Evolutionary conservation across 2,329 filamentous ascomycete species (phyloP), one percentile per base, ranked within the genome.

Genomic region (Chrysoporthe austroafricana): DNA sequence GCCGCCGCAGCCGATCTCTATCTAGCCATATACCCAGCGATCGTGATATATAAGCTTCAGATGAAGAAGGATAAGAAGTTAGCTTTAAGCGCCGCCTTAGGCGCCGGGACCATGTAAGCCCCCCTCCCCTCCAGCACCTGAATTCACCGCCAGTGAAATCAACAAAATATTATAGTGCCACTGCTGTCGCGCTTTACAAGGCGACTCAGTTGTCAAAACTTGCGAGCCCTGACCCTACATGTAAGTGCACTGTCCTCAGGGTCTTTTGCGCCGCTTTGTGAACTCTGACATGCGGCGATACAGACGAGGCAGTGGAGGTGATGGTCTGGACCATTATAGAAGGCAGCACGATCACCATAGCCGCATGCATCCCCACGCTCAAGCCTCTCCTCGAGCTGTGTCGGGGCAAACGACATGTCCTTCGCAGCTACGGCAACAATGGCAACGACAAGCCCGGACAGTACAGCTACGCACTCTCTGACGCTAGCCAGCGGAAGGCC

Each of bases 291-390:
- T 2, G 16, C 18, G 4, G 4, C 3, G 9, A 18, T 59, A 5
- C 6, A 44, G 2, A 32, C 14, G 13, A 6, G 42, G 54, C 50
- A 39, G 48, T 14, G 14, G 42, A 11, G 9, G 14, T 57, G 26
- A 75, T 82, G 1, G 77, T 83, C 39, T 84, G 82, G 81, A 83
- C 81, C 6, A 78, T 77, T 6, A 72, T 78, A 68, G 77, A 79
- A 68, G 74, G 75, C 3, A 74, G 72, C 52, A 76, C 73, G 36
- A 76, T 79, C 48, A 78, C 79, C 46, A 78, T 78, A 62, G 77
- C 77, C 7, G 74, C 74, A n/a, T 78, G 74, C 32, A 77, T 79
- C 16, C 77, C 77, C 1, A 71, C 77, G 13, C 73, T 79, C 1
- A 75, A 77, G 32, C 77, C 77, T 1, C 73, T 79, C 32, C 69